Percentiles rank a stretch among this genome's conserved stretches.
These are phyloP conservation scores for Drosera spatulata DNA, from an alignment of 179 eudicot species.

Conservation along the genomic window DNA sequence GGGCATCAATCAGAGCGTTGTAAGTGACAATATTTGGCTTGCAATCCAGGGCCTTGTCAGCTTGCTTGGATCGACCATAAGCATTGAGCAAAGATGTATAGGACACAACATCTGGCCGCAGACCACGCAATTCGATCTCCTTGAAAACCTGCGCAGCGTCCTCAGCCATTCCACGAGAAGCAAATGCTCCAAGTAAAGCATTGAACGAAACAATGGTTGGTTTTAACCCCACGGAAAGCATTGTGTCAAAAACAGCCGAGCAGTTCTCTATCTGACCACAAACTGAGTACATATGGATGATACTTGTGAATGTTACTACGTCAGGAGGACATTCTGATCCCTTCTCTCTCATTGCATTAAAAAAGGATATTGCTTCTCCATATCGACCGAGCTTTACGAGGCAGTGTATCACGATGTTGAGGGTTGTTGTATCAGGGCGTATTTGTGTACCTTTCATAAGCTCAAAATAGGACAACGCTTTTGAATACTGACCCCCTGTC, in stretches of 20 bases:
- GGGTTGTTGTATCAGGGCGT: conserved; percentile 74
- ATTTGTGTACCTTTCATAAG: conserved; percentile 84
- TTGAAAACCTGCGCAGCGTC: conserved; percentile 57
- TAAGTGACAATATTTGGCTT: conserved; percentile 79
- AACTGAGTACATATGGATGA: conserved; percentile 85
- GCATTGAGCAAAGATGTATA: conserved; percentile 89
- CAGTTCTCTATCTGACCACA: conserved; percentile 76
- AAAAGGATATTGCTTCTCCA: conserved; percentile 54
- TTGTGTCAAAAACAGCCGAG: conserved; percentile 63
- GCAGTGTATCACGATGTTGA: conserved; percentile 76
- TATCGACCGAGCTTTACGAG: conserved; percentile 62
- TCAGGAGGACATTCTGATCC: conserved; percentile 65
- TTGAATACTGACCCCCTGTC: conserved; percentile 74
- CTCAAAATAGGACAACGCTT: conserved; percentile 88
- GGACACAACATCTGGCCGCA: conserved; percentile 78
- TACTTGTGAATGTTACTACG: conserved; percentile 83
- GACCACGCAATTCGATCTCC: conserved; percentile 46
- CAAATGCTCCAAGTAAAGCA: conserved; percentile 76
- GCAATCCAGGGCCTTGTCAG: conserved; percentile 58
- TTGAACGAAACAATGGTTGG: conserved; percentile 86
- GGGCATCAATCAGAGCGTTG: conserved; percentile 91
- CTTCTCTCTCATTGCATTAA: conserved; percentile 79
- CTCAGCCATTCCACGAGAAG: conserved; percentile 66
- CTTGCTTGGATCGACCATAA: conserved; percentile 84
- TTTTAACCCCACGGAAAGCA: conserved; percentile 67